Conservation (phyloP, 805 yeast genomes). For the Citeromyces matritensis region DNA sequence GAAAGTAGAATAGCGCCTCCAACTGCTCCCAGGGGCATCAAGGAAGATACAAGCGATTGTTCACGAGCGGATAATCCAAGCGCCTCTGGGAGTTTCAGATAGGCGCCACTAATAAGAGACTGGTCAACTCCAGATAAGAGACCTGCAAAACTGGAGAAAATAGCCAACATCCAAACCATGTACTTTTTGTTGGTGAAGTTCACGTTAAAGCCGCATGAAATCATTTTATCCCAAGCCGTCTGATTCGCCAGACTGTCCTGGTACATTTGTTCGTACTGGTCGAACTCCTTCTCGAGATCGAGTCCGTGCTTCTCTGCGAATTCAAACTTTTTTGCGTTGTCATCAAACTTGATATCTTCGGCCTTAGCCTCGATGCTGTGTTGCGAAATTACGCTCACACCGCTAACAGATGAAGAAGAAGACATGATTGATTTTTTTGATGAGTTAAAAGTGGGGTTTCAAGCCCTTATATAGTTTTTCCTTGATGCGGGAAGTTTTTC, state of each 20-base stretch:
- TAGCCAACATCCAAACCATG: slow-evolving; percentile 34
- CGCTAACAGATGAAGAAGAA: too few relatives aligned
- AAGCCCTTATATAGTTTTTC: too few relatives aligned
- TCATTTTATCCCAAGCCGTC: slow-evolving; percentile 20
- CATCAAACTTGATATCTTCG: slow-evolving; percentile 9
- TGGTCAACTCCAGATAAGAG: slow-evolving; percentile 54
- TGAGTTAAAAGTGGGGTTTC: too few relatives aligned
- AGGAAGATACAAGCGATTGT: slow-evolving; percentile 36
- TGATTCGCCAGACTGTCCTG: slow-evolving; percentile 13
- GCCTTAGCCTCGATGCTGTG: slow-evolving; percentile 3
- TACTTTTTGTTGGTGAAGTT: slow-evolving; percentile 27
- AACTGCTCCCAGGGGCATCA: slow-evolving; percentile 61
- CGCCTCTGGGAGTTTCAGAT: slow-evolving; percentile 28
- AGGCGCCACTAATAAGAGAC: slow-evolving; percentile 52
- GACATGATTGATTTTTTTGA: too few relatives aligned
- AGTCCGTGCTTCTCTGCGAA: slow-evolving; percentile 13
- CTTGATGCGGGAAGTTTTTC: too few relatives aligned
- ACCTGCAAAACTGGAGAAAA: slow-evolving; percentile 50
- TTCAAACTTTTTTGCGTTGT: slow-evolving; percentile 11
- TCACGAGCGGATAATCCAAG: slow-evolving; percentile 24
- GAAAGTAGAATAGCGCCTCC: slow-evolving; percentile 41
- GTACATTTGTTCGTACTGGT: slow-evolving; percentile 17
- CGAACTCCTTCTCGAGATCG: slow-evolving; percentile 20
- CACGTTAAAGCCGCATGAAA: slow-evolving; percentile 18
- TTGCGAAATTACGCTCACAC: slow-evolving; percentile 3